These are phyloP conservation scores for Colletotrichum orbiculare DNA, from an alignment of 2,329 filamentous ascomycete genomes.

Conservation along the genomic window DNA sequence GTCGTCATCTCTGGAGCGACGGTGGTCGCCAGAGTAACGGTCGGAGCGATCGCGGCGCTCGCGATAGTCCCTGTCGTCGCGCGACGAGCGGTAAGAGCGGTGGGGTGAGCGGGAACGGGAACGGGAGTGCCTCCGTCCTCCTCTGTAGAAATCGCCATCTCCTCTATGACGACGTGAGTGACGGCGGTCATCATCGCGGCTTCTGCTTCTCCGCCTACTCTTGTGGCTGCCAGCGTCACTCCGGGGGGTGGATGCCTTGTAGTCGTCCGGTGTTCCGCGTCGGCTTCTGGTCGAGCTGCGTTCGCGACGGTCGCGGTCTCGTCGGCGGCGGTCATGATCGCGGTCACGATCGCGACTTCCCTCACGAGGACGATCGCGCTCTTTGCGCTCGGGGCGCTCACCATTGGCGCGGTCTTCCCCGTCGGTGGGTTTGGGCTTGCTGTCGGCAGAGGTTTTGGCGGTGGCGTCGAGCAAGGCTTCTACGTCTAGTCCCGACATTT, in stretches of 20 bases:
- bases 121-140: slow-evolving; percentile 62
- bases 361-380: slow-evolving; percentile 66
- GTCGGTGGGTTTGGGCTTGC: slow-evolving; percentile 54
- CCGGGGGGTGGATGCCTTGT: slow-evolving; percentile 73
- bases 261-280: slow-evolving; percentile 63
- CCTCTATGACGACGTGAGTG: slow-evolving; percentile 76
- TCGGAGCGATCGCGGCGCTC: slow-evolving; percentile 63
- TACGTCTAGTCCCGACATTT: slow-evolving; percentile 73
- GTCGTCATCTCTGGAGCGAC: slow-evolving; percentile 65
- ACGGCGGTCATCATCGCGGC: slow-evolving; percentile 80
- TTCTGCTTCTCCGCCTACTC: slow-evolving; percentile 84
- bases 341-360: slow-evolving; percentile 56
- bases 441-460: slow-evolving; percentile 69
- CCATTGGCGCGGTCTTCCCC: slow-evolving; percentile 70
- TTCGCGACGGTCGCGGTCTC: slow-evolving; percentile 64
- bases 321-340: slow-evolving; percentile 56
- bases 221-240: slow-evolving; percentile 84
- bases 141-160: slow-evolving; percentile 76
- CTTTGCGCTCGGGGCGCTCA: slow-evolving; percentile 56
- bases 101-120: slow-evolving; percentile 79
- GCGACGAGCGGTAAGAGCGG: slow-evolving; percentile 64
- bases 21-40: slow-evolving; percentile 50
- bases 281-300: slow-evolving; percentile 61
- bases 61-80: slow-evolving; percentile 65
- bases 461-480: slow-evolving; percentile 92